Conservation (phyloP, 1,284 basidiomycete genomes). For the Irpex sp. region DNA sequence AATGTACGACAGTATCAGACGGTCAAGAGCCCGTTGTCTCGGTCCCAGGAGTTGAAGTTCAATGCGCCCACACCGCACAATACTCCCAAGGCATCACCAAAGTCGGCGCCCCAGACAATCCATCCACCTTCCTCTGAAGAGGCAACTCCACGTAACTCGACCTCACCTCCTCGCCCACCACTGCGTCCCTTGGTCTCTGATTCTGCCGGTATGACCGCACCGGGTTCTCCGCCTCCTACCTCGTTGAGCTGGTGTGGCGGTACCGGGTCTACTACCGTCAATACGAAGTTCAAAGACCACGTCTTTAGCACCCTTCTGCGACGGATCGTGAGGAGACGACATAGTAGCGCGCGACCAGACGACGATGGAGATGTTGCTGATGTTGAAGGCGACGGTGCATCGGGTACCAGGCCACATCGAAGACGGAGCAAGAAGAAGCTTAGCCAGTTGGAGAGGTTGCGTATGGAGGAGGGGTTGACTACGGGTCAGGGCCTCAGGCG, state of each 20-base stretch:
- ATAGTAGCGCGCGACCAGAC: slow-evolving; percentile 31
- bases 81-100: slow-evolving; percentile 36
- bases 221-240: slow-evolving; percentile 12
- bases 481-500: slow-evolving; percentile 43
- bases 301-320: slow-evolving; percentile 85
- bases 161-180: neutral
- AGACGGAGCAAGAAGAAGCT: slow-evolving; percentile 25
- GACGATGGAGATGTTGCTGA: slow-evolving; percentile 39
- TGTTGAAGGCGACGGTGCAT: slow-evolving; percentile 37
- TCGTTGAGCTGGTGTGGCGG: slow-evolving; percentile 45
- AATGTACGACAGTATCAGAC: slow-evolving; percentile 1
- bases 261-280: slow-evolving; percentile 86
- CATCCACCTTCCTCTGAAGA: neutral
- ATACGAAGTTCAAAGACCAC: slow-evolving; percentile 88
- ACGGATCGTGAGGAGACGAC: slow-evolving; percentile 50
- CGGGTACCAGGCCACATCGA: slow-evolving; percentile 7
- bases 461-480: slow-evolving; percentile 24
- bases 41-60: slow-evolving; percentile 31
- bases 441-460: slow-evolving; percentile 33
- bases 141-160: neutral
- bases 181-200: slow-evolving; percentile 8
- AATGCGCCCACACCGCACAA: slow-evolving; percentile 51
- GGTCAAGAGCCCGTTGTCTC: slow-evolving; percentile 37
- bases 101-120: slow-evolving; percentile 13
- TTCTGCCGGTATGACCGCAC: slow-evolving; percentile 19